phyloP scores from a whole-genome alignment of 805 yeast genomes.

The Candida coleopterorum region DNA sequence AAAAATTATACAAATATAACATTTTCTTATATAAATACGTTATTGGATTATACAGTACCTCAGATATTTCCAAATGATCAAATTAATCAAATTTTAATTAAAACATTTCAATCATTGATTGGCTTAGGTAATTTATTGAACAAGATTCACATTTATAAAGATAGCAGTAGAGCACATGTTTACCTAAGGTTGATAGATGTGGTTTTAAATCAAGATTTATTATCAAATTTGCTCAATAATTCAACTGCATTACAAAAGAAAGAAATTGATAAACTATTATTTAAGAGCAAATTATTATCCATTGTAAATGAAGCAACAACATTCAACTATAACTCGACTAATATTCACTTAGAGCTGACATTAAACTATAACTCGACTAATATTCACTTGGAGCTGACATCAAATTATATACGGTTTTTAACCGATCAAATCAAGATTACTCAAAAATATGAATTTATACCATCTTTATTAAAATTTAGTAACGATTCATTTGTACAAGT shows the following conservation, averaged over 20 bases:
- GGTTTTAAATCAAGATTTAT: constrained; percentile 3
- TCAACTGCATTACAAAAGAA: constrained; percentile 13
- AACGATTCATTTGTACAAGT: constrained; percentile 12
- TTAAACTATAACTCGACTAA: constrained; percentile 4
- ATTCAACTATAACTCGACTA: constrained; percentile 3
- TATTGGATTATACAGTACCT: constrained; percentile 31
- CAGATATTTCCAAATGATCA: constrained; percentile 21
- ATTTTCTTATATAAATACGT: constrained; percentile 12
- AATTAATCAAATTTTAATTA: constrained; percentile 5
- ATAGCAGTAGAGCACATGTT: neutral
- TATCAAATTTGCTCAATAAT: constrained; percentile 2
- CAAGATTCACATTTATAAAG: constrained; percentile 9
- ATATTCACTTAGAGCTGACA: constrained; percentile 10
- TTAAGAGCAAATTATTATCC: constrained; percentile 27
- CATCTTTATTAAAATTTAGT: constrained; percentile 19
- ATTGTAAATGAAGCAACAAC: constrained; percentile 21
- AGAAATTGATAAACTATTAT: constrained; percentile 36
- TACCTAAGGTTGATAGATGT: neutral
- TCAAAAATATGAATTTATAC: constrained; percentile 15
- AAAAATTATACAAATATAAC: neutral
- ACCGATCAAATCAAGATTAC: constrained; percentile 1
- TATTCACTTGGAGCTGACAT: constrained; percentile 12
- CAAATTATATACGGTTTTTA: constrained; percentile 19
- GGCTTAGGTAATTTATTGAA: constrained; percentile 32
- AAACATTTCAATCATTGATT: constrained; percentile 17